phyloP scores from a whole-genome alignment of 1,284 basidiomycete species.

The Rhodotorula sp. region DNA sequence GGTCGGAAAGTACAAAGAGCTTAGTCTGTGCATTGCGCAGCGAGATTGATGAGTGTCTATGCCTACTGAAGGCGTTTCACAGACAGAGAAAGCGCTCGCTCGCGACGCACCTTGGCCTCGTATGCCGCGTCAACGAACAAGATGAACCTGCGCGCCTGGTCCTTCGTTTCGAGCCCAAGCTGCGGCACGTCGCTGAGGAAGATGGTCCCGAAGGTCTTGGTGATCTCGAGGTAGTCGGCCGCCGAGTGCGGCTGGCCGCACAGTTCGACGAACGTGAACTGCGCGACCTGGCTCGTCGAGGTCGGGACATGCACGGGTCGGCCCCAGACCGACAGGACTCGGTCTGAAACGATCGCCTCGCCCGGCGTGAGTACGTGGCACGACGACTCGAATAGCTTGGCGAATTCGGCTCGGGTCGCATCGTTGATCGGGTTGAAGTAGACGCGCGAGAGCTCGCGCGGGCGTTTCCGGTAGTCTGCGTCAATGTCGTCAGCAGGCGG shows the following conservation, averaged over 20 bases:
- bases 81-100: neutral
- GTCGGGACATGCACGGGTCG: constrained; percentile 76
- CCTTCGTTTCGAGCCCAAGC: constrained; percentile 84
- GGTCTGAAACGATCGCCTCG: constrained; percentile 63
- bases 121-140: constrained; percentile 94
- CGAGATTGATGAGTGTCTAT: neutral
- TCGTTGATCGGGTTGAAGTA: constrained; percentile 79
- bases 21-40: constrained; percentile 63
- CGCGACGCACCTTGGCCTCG: constrained; percentile 59
- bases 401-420: constrained; percentile 67
- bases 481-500: neutral
- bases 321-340: constrained; percentile 83
- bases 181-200: constrained; percentile 83
- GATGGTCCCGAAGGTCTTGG: constrained; percentile 79
- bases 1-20: constrained; percentile 84
- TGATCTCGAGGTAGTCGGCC: constrained; percentile 94
- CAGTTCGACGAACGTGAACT: constrained; percentile 82
- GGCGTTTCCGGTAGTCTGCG: constrained; percentile 86
- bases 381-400: constrained; percentile 77
- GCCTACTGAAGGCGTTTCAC: neutral
- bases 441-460: constrained; percentile 84
- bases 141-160: constrained; percentile 88
- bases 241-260: constrained; percentile 89
- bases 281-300: constrained; percentile 72
- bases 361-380: constrained; percentile 59